Conservation (phyloP, 2,329 filamentous ascomycete genomes). For the Magnaporthales sp. region DNA sequence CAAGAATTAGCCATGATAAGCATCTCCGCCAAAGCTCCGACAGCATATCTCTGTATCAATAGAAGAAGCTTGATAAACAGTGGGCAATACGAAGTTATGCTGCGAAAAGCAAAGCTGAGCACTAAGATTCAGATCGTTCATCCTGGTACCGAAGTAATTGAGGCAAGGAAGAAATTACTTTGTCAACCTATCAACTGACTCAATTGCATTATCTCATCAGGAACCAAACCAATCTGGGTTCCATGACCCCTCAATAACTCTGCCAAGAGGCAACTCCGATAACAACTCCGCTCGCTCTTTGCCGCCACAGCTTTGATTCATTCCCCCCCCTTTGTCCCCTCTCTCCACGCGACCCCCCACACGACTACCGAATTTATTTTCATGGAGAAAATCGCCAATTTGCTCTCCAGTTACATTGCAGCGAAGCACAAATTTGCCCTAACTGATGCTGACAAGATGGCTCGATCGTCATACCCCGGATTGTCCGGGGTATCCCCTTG, state of each 20-base stretch:
- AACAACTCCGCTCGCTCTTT: neutral
- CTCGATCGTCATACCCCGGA: neutral
- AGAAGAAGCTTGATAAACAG: neutral
- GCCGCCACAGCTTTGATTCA: neutral
- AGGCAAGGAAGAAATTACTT: neutral
- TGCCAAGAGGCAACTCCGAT: neutral
- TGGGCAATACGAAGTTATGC: neutral
- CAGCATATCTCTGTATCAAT: neutral
- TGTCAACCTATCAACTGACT: neutral
- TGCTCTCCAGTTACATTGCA: neutral
- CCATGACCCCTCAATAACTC: neutral
- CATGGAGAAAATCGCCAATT: neutral
- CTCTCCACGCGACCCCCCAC: neutral
- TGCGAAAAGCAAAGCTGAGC: neutral
- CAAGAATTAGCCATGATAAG: neutral
- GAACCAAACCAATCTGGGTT: neutral
- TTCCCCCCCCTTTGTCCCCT: neutral
- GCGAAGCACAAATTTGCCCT: neutral
- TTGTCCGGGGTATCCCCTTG: neutral
- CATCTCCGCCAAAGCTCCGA: neutral
- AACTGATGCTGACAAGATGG: neutral
- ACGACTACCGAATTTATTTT: neutral
- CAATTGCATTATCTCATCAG: neutral
- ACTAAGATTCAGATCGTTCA: too few relatives aligned
- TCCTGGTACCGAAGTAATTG: too few relatives aligned